Percentiles rank a stretch among this genome's conserved stretches.
Evolutionary conservation across 23 red algal species (phyloP).

Genomic region (Cyanidiococcus yangmingshanensis): DNA sequence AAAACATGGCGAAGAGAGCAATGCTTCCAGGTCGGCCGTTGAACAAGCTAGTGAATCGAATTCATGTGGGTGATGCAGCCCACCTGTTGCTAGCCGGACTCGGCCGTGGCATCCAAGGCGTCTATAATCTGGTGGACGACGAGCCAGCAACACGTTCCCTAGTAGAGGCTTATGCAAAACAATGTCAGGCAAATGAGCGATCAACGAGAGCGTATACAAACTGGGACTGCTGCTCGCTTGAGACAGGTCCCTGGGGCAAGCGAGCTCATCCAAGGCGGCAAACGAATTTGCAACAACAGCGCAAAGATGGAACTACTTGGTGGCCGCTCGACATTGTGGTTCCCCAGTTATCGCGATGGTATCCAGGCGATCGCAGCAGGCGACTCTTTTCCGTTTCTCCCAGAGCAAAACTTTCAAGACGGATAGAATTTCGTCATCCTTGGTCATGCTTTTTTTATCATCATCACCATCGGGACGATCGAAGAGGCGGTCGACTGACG

Average conservation of each 20-base stretch:
- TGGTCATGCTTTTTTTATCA: too few relatives aligned
- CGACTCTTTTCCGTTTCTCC: background rate
- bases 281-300: background rate
- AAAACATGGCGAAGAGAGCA: background rate
- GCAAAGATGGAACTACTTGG: background rate
- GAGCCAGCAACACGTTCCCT: background rate
- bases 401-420: too few relatives aligned
- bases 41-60: constrained; percentile 5
- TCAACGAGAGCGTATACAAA: too few relatives aligned
- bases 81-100: background rate
- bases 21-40: background rate
- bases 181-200: too few relatives aligned
- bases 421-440: too few relatives aligned
- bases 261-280: too few relatives aligned
- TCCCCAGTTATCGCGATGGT: background rate
- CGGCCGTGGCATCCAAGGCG: background rate
- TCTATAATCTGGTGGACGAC: constrained; percentile 7
- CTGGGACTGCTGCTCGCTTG: too few relatives aligned
- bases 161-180: background rate
- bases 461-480: too few relatives aligned
- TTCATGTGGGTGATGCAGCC: background rate
- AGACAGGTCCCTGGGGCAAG: too few relatives aligned
- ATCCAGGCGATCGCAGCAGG: background rate
- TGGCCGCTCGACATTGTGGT: background rate
- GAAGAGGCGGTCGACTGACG: too few relatives aligned